phyloP scores from a whole-genome alignment of 2,329 filamentous ascomycete genomes.

The Fusarium musae region DNA sequence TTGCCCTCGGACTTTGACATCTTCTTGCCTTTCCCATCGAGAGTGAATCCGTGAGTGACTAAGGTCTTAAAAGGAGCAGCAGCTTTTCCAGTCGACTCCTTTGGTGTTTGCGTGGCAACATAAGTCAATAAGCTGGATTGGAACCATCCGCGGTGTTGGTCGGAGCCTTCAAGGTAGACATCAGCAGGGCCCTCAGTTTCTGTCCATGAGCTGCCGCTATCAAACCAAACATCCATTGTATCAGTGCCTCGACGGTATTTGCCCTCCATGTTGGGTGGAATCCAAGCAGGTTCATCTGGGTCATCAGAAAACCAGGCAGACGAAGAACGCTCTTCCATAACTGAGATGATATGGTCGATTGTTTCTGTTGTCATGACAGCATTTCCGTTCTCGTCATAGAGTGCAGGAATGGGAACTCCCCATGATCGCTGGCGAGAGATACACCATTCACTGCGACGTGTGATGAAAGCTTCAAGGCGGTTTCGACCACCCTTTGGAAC shows the following conservation, averaged over 20 bases:
- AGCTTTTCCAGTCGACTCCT: slow-evolving; percentile 44
- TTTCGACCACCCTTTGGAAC: slow-evolving; percentile 78
- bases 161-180: slow-evolving; percentile 91
- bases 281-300: slow-evolving; percentile 80
- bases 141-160: slow-evolving; percentile 98
- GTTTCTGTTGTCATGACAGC: slow-evolving; percentile 83
- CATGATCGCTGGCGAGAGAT: slow-evolving; percentile 95
- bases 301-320: slow-evolving; percentile 95
- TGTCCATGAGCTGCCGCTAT: slow-evolving; percentile 95
- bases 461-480: slow-evolving; percentile 85
- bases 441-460: slow-evolving; percentile 93
- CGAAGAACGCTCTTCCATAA: slow-evolving; percentile 81
- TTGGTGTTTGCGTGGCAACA: slow-evolving; percentile 69
- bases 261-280: slow-evolving; percentile 70
- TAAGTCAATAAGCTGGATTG: slow-evolving; percentile 94
- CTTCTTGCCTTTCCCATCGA: slow-evolving; percentile 91
- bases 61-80: slow-evolving; percentile 82
- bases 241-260: slow-evolving; percentile 82
- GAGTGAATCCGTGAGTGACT: slow-evolving; percentile 95
- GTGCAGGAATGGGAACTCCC: slow-evolving; percentile 94
- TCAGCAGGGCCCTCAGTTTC: slow-evolving; percentile 72
- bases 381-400: slow-evolving; percentile 79
- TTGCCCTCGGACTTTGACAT: slow-evolving; percentile 99
- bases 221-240: slow-evolving; percentile 99
- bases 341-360: slow-evolving; percentile 84